These are phyloP conservation scores for Harrya chromipes DNA, from an alignment of 768 basidiomycete genomes.

Conservation along the genomic window DNA sequence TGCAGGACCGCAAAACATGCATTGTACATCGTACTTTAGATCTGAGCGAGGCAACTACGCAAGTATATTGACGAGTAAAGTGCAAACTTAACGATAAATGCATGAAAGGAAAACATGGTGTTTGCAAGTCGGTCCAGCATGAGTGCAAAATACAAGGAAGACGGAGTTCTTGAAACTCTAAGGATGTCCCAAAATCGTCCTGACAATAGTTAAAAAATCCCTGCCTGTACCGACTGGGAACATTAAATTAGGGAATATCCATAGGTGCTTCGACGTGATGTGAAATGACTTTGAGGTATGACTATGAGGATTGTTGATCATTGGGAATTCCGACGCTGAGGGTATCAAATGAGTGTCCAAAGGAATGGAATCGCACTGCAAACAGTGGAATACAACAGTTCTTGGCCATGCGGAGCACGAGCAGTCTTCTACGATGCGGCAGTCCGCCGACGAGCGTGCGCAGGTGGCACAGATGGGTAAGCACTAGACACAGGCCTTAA, in stretches of 20 bases:
- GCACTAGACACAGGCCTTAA: slow-evolving; percentile 16
- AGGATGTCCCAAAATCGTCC: slow-evolving; percentile 19
- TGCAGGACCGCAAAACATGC: slow-evolving; percentile 14
- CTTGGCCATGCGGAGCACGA: not conserved
- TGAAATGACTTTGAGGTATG: slow-evolving; percentile 14
- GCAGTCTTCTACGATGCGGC: slow-evolving; percentile 18
- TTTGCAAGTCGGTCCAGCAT: slow-evolving; percentile 16
- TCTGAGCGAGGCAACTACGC: slow-evolving; percentile 6
- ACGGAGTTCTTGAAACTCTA: slow-evolving; percentile 5
- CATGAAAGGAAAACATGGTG: slow-evolving; percentile 8
- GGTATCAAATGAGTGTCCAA: slow-evolving; percentile 29
- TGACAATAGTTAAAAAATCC: slow-evolving; percentile 5
- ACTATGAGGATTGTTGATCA: slow-evolving; percentile 12
- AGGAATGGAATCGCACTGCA: slow-evolving; percentile 16
- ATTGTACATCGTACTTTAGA: slow-evolving; percentile 30
- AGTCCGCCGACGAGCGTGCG: slow-evolving; percentile 17
- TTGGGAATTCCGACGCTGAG: slow-evolving; percentile 15
- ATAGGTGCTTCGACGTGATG: slow-evolving; percentile 15
- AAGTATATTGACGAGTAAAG: slow-evolving; percentile 12
- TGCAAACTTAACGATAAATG: slow-evolving; percentile 8
- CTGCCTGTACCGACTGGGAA: not conserved
- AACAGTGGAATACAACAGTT: slow-evolving; percentile 10
- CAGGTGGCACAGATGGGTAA: slow-evolving; percentile 11
- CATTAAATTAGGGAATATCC: slow-evolving; percentile 25
- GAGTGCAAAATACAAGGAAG: slow-evolving; percentile 13